Conservation (phyloP, 108 stramenopile species). For the Conticribra guillardii region DNA sequence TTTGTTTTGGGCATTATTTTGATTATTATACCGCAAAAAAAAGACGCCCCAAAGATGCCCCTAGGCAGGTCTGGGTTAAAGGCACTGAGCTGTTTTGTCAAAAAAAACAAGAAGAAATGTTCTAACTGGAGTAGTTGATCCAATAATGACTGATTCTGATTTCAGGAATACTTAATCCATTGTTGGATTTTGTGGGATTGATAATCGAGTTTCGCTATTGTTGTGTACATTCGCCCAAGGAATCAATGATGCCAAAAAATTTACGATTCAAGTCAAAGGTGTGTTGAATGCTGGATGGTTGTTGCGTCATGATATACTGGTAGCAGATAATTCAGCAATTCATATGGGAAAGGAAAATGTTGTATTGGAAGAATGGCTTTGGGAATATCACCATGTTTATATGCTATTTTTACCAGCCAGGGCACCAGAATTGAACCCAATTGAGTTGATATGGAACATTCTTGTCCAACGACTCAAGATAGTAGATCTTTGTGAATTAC, state of each 20-base stretch:
- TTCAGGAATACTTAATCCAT: conserved; percentile 7
- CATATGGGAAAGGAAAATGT: conserved; percentile 7
- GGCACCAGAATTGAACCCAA: neutral
- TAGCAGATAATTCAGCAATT: conserved; percentile 10
- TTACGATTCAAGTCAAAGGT: neutral
- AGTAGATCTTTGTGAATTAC: too few species aligned
- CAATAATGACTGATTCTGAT: neutral
- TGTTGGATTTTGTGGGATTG: neutral
- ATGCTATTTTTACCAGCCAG: neutral
- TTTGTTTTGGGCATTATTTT: too few species aligned
- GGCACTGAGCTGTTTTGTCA: neutral
- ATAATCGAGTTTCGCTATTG: neutral
- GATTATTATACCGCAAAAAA: too few species aligned
- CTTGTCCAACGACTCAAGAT: neutral
- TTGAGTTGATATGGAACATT: neutral
- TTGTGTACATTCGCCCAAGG: neutral
- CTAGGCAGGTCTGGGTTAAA: too few species aligned
- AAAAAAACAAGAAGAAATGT: neutral
- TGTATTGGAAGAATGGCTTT: conserved; percentile 5
- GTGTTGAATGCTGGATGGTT: neutral
- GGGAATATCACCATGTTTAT: neutral
- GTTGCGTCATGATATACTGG: neutral
- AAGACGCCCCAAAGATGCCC: too few species aligned
- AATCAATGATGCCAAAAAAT: neutral
- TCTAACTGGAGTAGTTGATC: neutral